Conservation (phyloP, 2,329 filamentous ascomycete genomes). For the Colletotrichum euphorbiae region DNA sequence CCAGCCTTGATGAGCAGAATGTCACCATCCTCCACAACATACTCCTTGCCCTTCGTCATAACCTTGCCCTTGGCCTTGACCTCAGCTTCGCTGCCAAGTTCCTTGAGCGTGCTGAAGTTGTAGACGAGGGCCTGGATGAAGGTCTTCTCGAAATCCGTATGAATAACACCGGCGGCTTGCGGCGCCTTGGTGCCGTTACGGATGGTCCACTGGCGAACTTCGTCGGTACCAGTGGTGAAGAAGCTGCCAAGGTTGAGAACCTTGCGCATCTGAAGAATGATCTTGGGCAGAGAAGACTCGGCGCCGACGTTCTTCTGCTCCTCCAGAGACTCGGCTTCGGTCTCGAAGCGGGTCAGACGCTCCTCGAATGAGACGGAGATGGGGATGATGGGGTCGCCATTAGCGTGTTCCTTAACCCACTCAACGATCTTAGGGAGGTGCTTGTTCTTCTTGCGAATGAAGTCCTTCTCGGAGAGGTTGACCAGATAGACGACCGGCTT, state of each 20-base stretch:
- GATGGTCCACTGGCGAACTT: conserved; percentile 99
- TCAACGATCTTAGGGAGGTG: conserved; percentile 91
- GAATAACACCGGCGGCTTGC: conserved; percentile 96
- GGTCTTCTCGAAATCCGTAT: conserved; percentile 99
- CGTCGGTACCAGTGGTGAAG: conserved; percentile 96
- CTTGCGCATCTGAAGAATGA: conserved; percentile 93
- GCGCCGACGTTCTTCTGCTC: conserved; percentile 91
- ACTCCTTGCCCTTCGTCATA: conserved; percentile 99
- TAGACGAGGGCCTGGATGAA: conserved; percentile 98
- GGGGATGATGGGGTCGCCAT: conserved; percentile 90
- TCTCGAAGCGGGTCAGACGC: conserved; percentile 83
- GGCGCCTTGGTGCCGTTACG: conserved; percentile 97
- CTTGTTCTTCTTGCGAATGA: conserved; percentile 99
- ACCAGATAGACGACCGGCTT: conserved; percentile 98
- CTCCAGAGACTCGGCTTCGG: conserved; percentile 80
- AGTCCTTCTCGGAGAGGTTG: conserved; percentile 97
- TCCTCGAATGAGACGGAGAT: conserved; percentile 95
- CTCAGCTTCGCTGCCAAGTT: conserved; percentile 87
- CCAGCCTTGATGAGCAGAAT: conserved; percentile 90
- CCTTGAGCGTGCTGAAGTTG: conserved; percentile 85
- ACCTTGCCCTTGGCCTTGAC: conserved; percentile 96
- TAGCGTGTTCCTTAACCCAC: conserved; percentile 93
- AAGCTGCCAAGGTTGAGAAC: conserved; percentile 91
- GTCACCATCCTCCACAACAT: conserved; percentile 86
- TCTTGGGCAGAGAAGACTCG: conserved; percentile 91